Evolutionary conservation across 768 basidiomycete species (phyloP).

Genomic region (Boletales sp.): DNA sequence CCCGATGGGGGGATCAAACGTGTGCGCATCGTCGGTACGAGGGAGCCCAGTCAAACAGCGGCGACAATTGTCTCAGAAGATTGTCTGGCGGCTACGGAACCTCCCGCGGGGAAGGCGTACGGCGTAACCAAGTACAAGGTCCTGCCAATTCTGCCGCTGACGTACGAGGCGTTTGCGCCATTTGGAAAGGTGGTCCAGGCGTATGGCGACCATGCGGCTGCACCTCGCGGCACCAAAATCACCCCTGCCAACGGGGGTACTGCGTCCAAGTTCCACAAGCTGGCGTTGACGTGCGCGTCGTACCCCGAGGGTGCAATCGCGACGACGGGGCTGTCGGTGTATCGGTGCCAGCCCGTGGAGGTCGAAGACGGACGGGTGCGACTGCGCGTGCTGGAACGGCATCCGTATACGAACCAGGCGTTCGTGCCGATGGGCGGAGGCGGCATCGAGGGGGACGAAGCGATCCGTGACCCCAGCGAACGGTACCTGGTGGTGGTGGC

Average conservation of each 20-base stretch:
- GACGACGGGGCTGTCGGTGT: slow-evolving; percentile 75
- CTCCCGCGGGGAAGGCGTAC: background rate
- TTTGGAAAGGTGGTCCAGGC: slow-evolving; percentile 94
- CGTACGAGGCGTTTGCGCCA: slow-evolving; percentile 79
- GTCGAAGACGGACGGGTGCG: slow-evolving; percentile 47
- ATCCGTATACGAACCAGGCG: slow-evolving; percentile 85
- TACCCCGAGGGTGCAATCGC: slow-evolving; percentile 61
- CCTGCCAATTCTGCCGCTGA: slow-evolving; percentile 66
- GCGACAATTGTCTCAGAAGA: slow-evolving; percentile 7
- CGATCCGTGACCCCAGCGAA: slow-evolving; percentile 44
- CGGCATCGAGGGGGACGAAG: slow-evolving; percentile 37
- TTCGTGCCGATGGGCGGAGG: slow-evolving; percentile 90
- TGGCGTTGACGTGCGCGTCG: slow-evolving; percentile 63
- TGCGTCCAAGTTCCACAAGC: slow-evolving; percentile 90
- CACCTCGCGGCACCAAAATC: slow-evolving; percentile 65
- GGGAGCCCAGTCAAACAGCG: slow-evolving; percentile 29
- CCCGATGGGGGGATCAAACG: slow-evolving; percentile 97
- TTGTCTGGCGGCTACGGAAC: slow-evolving; percentile 2
- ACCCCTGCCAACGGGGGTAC: slow-evolving; percentile 88
- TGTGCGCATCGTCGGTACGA: slow-evolving; percentile 73
- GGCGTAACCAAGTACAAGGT: slow-evolving; percentile 15
- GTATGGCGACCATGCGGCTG: slow-evolving; percentile 62
- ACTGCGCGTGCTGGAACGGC: slow-evolving; percentile 81
- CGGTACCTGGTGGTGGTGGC: slow-evolving; percentile 86
- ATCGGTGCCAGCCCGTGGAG: slow-evolving; percentile 62